Evolutionary conservation across 2,329 filamentous ascomycete species (phyloP).

Genomic region (Orbilia javanica): DNA sequence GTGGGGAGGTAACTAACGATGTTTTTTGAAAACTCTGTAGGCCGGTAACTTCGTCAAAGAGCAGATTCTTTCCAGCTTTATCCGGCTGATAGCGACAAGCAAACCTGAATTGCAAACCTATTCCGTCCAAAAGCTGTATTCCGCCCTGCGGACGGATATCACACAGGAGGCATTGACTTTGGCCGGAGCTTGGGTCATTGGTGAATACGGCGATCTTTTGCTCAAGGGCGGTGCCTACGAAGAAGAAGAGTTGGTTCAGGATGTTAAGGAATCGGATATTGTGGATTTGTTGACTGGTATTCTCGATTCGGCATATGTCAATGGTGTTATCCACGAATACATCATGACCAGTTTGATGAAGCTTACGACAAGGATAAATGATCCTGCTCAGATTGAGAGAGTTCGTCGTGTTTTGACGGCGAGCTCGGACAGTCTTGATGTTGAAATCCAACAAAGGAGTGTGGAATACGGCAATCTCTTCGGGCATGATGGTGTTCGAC

Average conservation of each 20-base stretch:
- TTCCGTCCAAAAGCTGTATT: slow-evolving; percentile 93
- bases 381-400: slow-evolving; percentile 86
- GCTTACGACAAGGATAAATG: slow-evolving; percentile 86
- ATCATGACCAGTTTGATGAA: slow-evolving; percentile 96
- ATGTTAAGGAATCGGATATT: slow-evolving; percentile 82
- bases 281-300: slow-evolving; percentile 93
- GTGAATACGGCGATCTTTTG: slow-evolving; percentile 94
- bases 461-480: slow-evolving; percentile 98
- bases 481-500: slow-evolving; percentile 84
- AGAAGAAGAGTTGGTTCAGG: slow-evolving; percentile 80
- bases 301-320: slow-evolving; percentile 92
- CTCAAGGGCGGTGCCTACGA: slow-evolving; percentile 90
- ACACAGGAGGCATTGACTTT: slow-evolving; percentile 96
- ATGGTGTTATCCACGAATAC: slow-evolving; percentile 91
- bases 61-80: slow-evolving; percentile 95
- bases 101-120: slow-evolving; percentile 96
- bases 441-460: slow-evolving; percentile 95
- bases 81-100: slow-evolving; percentile 87
- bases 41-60: slow-evolving; percentile 98
- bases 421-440: slow-evolving; percentile 87
- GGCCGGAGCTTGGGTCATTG: slow-evolving; percentile 95
- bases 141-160: slow-evolving; percentile 92
- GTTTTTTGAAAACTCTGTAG: slow-evolving; percentile 27
- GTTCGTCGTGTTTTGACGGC: slow-evolving; percentile 81
- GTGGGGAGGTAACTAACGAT: slow-evolving; percentile 3